phyloP scores from a whole-genome alignment of 352 stramenopile species.

The Pythium aphanidermatum region DNA sequence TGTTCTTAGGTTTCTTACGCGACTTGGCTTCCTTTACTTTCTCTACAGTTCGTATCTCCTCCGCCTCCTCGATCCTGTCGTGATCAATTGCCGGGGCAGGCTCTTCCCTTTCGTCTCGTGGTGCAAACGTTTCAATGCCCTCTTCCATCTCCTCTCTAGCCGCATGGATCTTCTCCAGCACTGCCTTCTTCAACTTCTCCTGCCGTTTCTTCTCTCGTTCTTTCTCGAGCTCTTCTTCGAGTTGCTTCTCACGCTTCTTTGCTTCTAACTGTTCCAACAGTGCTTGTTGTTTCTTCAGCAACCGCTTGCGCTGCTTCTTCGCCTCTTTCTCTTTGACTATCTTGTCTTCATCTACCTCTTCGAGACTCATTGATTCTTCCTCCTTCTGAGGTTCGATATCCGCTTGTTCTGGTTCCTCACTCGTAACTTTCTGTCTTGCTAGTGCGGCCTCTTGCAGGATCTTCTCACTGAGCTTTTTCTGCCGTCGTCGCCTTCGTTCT shows the following conservation, averaged over 20 bases:
- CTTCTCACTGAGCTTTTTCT: conserved; percentile 50
- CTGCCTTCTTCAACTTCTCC: conserved; percentile 46
- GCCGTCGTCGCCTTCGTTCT: conserved; percentile 45
- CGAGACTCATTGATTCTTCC: conserved; percentile 15
- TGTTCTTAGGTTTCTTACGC: not conserved
- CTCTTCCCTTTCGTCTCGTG: no score
- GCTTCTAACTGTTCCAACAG: conserved; percentile 41
- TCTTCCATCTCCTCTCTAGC: conserved; percentile 23
- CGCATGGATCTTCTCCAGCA: conserved; percentile 46
- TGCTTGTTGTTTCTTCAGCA: conserved; percentile 56
- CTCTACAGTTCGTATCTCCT: not conserved
- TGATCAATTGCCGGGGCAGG: no score
- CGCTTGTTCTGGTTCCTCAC: conserved; percentile 20
- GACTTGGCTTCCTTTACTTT: not conserved
- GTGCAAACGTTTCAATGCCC: no score
- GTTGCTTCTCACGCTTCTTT: conserved; percentile 47
- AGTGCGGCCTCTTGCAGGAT: conserved; percentile 40
- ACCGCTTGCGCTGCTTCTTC: conserved; percentile 29
- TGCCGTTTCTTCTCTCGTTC: conserved; percentile 43
- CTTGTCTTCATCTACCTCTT: conserved; percentile 33
- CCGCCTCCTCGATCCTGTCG: conserved; percentile 11
- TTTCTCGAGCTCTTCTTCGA: conserved; percentile 41
- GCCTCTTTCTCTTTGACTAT: conserved; percentile 9
- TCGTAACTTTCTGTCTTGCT: conserved; percentile 7
- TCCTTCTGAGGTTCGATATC: not conserved